phyloP scores from a whole-genome alignment of 2,329 filamentous ascomycete species.

The Raffaelea arxii region DNA sequence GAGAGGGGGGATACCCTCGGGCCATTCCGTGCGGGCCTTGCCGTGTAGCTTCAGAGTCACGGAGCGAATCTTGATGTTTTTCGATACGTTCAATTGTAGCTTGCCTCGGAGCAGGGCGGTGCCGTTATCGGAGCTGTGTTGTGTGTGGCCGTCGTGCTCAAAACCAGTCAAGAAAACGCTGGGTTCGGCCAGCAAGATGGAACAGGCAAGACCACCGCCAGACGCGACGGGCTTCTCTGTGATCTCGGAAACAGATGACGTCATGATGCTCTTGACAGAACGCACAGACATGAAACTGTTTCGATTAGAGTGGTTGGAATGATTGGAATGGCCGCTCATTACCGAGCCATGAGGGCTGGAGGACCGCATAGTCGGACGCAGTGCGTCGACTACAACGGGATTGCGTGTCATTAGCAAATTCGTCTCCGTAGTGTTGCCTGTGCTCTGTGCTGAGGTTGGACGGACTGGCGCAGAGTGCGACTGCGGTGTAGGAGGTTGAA shows the following conservation, averaged over 20 bases:
- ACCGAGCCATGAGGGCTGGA: slow-evolving; percentile 12
- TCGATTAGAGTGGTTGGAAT: slow-evolving; percentile 24
- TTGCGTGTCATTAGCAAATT: slow-evolving; percentile 1
- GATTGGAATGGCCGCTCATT: too few relatives aligned
- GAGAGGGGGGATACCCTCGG: slow-evolving; percentile 83
- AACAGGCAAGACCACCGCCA: slow-evolving; percentile 65
- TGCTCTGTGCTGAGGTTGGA: not conserved
- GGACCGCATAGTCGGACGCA: slow-evolving; percentile 16
- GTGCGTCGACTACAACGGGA: slow-evolving; percentile 21
- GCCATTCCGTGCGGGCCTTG: slow-evolving; percentile 86
- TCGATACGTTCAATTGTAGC: slow-evolving; percentile 71
- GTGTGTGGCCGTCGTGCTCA: slow-evolving; percentile 54
- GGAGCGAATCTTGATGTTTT: slow-evolving; percentile 87
- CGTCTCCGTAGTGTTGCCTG: not conserved
- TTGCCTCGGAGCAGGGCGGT: slow-evolving; percentile 81
- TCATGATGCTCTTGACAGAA: slow-evolving; percentile 40
- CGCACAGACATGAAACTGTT: slow-evolving; percentile 42
- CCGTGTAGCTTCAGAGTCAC: slow-evolving; percentile 81
- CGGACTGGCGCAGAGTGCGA: too few relatives aligned
- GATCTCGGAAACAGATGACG: slow-evolving; percentile 41
- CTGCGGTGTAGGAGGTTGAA: too few relatives aligned
- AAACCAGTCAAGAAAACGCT: slow-evolving; percentile 72
- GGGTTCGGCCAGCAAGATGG: slow-evolving; percentile 69
- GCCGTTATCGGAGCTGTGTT: slow-evolving; percentile 45
- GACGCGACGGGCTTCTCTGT: slow-evolving; percentile 64